Base-by-base conservation (phyloP, 2,329 filamentous ascomycete species). In the Hypoxylon sp. region DNA sequence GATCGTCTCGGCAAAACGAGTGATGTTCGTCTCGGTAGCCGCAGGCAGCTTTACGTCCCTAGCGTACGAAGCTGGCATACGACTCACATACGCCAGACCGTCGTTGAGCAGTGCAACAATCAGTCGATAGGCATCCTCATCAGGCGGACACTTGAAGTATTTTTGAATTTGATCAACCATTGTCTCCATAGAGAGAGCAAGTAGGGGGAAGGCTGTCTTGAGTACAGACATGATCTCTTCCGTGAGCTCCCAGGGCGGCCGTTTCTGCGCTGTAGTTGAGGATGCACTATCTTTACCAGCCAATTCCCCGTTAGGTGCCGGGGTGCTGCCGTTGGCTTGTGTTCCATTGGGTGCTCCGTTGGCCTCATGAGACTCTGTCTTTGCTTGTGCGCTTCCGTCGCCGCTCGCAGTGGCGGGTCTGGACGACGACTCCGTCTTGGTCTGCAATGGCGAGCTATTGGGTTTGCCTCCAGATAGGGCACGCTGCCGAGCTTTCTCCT, bases 101-200 rank as follows among this genome's bases (percentile, higher is more conserved):
- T 99, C 95, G 75, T 99, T 99, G 20, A 99, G 87, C 10, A 99
- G 82, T 2, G 95, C 96, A n/a, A 98, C 94, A 69, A 99, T 99
- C 15, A 99, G 84, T 51, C 95, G 87, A 78, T 98, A 98, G 1
- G 95, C 96, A 80, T 99, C 95, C 77, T 99, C 95, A 72, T 99
- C 95, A 0, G 94, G 94, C 13, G 94, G 94, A 73, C 95, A 98
- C 80, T 99, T 99, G 86, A 99, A 99, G 79, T 98, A 91, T 83
- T 98, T 98, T 77, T 95, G 91, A 62, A 99, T 97, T 79, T 98
- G 94, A 75, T 99, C 95, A 28, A 98, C 94, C 93, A 98, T 99
- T 0, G 94, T 97, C 80, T 99, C 95, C 95, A 99, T 98, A 0
- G 94, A 97, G 44, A 98, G 82, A 8, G 96, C 95, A 71, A 99